Evolutionary conservation across 441 rosid genomes (phyloP).

Genomic region (Adansonia rubrostipa): DNA sequence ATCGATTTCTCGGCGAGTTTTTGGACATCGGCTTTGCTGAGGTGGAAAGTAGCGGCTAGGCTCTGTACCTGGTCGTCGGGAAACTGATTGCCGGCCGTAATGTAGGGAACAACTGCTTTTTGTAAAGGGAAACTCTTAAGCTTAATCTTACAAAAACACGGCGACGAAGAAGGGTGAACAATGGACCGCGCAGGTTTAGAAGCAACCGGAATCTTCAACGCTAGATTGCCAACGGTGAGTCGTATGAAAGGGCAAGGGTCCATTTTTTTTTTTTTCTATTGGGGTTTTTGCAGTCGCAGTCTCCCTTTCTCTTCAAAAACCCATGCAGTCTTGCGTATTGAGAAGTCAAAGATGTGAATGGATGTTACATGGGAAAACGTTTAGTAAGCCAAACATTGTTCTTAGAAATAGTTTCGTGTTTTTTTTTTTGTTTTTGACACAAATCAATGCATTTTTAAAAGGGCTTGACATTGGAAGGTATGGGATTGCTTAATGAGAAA

Average conservation of each 20-base stretch:
- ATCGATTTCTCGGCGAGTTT: slow-evolving; percentile 59
- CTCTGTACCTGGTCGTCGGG: slow-evolving; percentile 48
- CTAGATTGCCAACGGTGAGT: slow-evolving; percentile 65
- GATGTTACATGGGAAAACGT: slow-evolving; percentile 4
- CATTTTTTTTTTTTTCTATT: slow-evolving; percentile 37
- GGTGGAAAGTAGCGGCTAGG: slow-evolving; percentile 73
- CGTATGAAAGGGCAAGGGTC: slow-evolving; percentile 96
- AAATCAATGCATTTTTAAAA: not conserved
- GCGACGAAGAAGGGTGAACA: slow-evolving; percentile 77
- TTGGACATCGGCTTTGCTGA: slow-evolving; percentile 58
- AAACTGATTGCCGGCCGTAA: slow-evolving; percentile 44
- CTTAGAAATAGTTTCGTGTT: not conserved
- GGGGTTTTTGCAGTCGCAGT: not conserved
- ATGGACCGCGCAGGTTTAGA: slow-evolving; percentile 67
- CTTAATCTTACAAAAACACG: slow-evolving; percentile 79
- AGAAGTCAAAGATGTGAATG: slow-evolving; percentile 19
- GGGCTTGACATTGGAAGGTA: not conserved
- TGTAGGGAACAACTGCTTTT: slow-evolving; percentile 61
- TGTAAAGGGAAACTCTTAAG: slow-evolving; percentile 67
- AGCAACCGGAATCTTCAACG: slow-evolving; percentile 69
- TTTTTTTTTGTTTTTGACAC: not conserved
- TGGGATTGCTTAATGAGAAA: slow-evolving; percentile 14
- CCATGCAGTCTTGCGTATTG: not conserved
- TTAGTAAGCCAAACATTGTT: not conserved
- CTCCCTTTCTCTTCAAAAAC: not conserved